Evolutionary conservation across 2,329 filamentous ascomycete species (phyloP).

Genomic region (Colletotrichum australisinense): DNA sequence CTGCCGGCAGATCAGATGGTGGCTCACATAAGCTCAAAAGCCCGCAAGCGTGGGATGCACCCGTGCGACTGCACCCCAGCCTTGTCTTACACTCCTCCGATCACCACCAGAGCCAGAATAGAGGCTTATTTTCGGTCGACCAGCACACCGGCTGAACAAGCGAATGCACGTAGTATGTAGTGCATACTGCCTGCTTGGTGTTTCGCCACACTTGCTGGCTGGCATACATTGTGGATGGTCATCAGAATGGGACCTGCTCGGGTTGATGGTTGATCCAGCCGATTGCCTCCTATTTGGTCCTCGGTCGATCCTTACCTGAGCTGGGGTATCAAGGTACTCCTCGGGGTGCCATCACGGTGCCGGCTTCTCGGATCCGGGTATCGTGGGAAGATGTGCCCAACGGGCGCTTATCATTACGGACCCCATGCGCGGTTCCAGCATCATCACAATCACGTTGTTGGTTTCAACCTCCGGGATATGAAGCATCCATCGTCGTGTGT

Average conservation of each 20-base stretch:
- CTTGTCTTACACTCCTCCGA: not conserved
- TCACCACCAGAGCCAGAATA: not conserved
- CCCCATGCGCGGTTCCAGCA: not conserved
- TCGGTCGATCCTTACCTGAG: too few relatives aligned
- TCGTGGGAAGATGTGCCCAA: slow-evolving; percentile 3
- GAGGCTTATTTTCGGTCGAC: not conserved
- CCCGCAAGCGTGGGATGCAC: slow-evolving; percentile 7
- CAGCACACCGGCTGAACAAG: not conserved
- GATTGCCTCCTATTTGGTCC: not conserved
- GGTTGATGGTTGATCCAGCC: slow-evolving; percentile 9
- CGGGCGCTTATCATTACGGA: slow-evolving; percentile 12
- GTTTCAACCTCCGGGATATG: not conserved
- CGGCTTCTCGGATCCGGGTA: slow-evolving; percentile 19
- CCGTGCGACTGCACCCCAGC: not conserved
- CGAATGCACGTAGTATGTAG: not conserved
- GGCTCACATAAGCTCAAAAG: slow-evolving; percentile 21
- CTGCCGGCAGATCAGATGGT: slow-evolving; percentile 16
- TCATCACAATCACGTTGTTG: slow-evolving; percentile 9
- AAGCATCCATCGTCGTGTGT: not conserved
- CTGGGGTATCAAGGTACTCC: not conserved
- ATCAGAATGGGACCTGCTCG: not conserved
- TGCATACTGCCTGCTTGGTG: not conserved
- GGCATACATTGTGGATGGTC: not conserved
- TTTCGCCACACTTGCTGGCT: not conserved
- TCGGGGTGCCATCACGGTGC: not conserved